These are phyloP conservation scores for Leccinum subatratum DNA, from an alignment of 1,284 basidiomycete genomes.

Conservation along the genomic window DNA sequence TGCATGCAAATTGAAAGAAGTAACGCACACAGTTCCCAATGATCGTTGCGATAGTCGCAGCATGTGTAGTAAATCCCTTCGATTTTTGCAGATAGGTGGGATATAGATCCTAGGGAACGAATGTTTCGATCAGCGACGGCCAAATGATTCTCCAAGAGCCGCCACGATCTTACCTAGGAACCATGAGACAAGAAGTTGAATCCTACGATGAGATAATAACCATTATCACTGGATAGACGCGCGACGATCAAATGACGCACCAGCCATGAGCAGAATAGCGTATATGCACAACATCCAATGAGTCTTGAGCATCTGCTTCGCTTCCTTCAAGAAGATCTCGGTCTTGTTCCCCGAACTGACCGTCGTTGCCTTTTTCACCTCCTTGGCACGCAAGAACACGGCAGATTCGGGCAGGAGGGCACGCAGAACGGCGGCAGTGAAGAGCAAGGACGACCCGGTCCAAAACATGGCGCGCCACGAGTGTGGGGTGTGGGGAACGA, in stretches of 20 bases:
- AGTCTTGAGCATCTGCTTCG: constrained; percentile 69
- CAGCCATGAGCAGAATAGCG: constrained; percentile 73
- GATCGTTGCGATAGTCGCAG: constrained; percentile 83
- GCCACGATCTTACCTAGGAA: constrained; percentile 49
- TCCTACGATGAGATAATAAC: constrained; percentile 37
- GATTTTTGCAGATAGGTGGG: constrained; percentile 71
- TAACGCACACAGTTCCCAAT: constrained; percentile 82
- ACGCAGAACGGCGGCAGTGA: constrained; percentile 70
- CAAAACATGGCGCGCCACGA: constrained; percentile 69
- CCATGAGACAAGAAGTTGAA: constrained; percentile 95
- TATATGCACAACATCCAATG: constrained; percentile 89
- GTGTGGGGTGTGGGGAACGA: constrained; percentile 52
- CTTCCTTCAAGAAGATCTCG: constrained; percentile 69
- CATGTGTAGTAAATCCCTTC: constrained; percentile 55
- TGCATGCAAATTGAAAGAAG: constrained; percentile 34
- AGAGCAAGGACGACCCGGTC: constrained; percentile 69
- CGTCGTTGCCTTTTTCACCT: constrained; percentile 39
- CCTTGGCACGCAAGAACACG: constrained; percentile 66
- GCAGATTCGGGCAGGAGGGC: constrained; percentile 76
- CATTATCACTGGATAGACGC: background rate
- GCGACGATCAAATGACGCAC: constrained; percentile 37
- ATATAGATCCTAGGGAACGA: constrained; percentile 55
- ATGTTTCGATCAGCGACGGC: constrained; percentile 8
- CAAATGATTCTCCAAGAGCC: constrained; percentile 54
- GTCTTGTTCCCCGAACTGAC: constrained; percentile 52